Evolutionary conservation across 345 rosid genomes (phyloP), one percentile per base, ranked within the genome.

Genomic region (Eucalyptus viminalis): DNA sequence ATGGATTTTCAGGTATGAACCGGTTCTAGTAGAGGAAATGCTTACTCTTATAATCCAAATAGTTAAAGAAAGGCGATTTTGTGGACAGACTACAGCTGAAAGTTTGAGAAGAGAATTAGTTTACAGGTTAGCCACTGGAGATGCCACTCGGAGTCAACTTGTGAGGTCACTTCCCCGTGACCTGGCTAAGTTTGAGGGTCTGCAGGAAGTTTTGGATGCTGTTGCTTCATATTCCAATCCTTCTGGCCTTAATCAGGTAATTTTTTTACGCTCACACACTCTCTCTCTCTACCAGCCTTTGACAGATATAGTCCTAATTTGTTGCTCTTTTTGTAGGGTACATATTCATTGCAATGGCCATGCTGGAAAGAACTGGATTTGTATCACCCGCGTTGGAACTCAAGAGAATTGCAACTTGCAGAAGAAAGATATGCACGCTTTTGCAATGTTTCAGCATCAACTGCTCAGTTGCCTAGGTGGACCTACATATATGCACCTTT

Each of bases 361-460:
- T 94, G 91, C 86, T 98, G 99, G 99, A 95, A 95, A 93, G 99
- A 98, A 93, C 93, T 98, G 93, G 99, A 98, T 93, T 93, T 98
- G 53, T 98, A 95, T 92, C 97, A 97, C 89, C 98, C 97, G 90
- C 97, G 97, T 72, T 95, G 99, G 98, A 94, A 92, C 93, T 93
- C 94, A 5, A 94, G 98, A 92, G 98, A 98, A 89, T 91, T 98
- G 94, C 99, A 98, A 93, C 92, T 92, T 89, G 99, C 99, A 53
- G 98, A 98, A 93, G 99, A 98, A 94, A 97, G 98, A 93, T 98
- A 95, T 92, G 90, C 91, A 49, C 98, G 96, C 69, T 93, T 92
- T 90, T 94, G 96, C 92, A 93, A 94, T 92, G 95, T 93, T 54
- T 93, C 98, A 49, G 98, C 99, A 44, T 91, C 95, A 93, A 95